Evolutionary conservation across 176 grass and related monocot genomes (phyloP).

Genomic region (Eragrostis curvula): DNA sequence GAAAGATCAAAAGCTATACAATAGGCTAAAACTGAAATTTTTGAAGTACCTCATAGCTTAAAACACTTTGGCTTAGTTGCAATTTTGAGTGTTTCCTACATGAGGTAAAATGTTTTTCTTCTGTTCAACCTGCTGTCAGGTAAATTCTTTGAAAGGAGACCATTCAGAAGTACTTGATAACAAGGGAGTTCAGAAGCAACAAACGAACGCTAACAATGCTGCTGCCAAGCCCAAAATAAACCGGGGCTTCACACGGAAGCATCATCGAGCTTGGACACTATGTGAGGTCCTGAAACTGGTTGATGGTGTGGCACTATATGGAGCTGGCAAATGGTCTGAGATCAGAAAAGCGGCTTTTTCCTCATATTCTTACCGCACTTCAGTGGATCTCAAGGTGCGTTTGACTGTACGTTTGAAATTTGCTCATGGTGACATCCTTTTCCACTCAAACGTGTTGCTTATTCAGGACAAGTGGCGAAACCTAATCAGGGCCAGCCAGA

Average conservation of each 20-base stretch:
- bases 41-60: background rate
- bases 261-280: constrained; percentile 95
- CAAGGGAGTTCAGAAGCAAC: constrained; percentile 35
- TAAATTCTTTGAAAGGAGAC: constrained; percentile 40
- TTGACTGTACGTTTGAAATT: constrained; percentile 7
- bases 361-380: constrained; percentile 94
- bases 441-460: constrained; percentile 24
- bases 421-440: background rate
- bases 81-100: constrained; percentile 8
- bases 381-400: constrained; percentile 95
- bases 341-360: constrained; percentile 82
- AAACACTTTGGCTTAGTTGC: constrained; percentile 16
- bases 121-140: constrained; percentile 45
- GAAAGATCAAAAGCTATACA: constrained; percentile 2
- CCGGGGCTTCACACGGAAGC: constrained; percentile 67
- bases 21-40: constrained; percentile 1
- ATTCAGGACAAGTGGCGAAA: constrained; percentile 98
- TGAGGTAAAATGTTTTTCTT: constrained; percentile 19
- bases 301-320: constrained; percentile 85
- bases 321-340: constrained; percentile 97
- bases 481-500: constrained; percentile 84
- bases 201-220: constrained; percentile 33
- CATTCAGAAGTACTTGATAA: constrained; percentile 30
- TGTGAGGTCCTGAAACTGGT: constrained; percentile 91
- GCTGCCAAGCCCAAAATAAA: constrained; percentile 47